Evolutionary conservation across 768 basidiomycete genomes (phyloP).

Genomic region (Mycena capillaripes): DNA sequence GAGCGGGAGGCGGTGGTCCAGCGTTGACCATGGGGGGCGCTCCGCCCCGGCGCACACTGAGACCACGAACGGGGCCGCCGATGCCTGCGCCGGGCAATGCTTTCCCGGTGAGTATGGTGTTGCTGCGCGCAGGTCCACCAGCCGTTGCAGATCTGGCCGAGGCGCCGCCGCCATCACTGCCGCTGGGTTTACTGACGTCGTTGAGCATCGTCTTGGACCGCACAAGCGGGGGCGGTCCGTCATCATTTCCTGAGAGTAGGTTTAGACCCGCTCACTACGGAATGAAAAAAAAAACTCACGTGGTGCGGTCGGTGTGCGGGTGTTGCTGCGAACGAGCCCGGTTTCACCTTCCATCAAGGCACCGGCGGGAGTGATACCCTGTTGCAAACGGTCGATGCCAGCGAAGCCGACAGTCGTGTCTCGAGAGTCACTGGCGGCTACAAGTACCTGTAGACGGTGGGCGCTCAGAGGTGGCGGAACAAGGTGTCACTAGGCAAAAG

Average conservation of each 20-base stretch:
- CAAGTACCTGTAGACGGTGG: conserved; percentile 69
- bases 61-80: conserved; percentile 63
- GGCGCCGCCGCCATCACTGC: conserved; percentile 12
- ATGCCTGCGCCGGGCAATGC: conserved; percentile 54
- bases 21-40: conserved; percentile 30
- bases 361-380: conserved; percentile 75
- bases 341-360: conserved; percentile 63
- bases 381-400: conserved; percentile 79
- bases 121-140: conserved; percentile 51
- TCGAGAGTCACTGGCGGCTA: conserved; percentile 82
- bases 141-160: conserved; percentile 38
- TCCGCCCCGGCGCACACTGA: conserved; percentile 61
- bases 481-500: not conserved
- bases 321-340: conserved; percentile 54
- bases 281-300: conserved; percentile 39
- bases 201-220: conserved; percentile 74
- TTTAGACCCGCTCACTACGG: conserved; percentile 16
- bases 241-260: conserved; percentile 35
- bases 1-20: conserved; percentile 51
- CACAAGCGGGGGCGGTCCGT: conserved; percentile 53
- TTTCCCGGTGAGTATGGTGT: conserved; percentile 53
- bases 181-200: conserved; percentile 57
- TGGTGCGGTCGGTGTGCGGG: conserved; percentile 51
- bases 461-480: conserved; percentile 19
- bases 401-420: conserved; percentile 89